phyloP scores from a whole-genome alignment of 1,284 basidiomycete species.

The Peniophora sp. region DNA sequence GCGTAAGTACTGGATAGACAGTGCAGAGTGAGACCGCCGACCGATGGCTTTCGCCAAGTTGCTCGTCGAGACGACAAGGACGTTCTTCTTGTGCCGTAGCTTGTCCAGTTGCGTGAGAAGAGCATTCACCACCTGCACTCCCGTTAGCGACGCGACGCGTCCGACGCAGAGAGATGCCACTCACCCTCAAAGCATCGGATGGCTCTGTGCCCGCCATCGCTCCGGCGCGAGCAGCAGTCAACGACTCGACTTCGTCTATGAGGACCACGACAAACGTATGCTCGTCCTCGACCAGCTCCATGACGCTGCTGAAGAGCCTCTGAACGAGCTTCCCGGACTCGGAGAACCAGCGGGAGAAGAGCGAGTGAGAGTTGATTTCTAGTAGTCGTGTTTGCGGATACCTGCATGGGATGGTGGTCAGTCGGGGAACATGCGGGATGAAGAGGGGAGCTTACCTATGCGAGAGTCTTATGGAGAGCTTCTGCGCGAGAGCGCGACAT shows the following conservation, averaged over 20 bases:
- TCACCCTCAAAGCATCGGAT: conserved; percentile 86
- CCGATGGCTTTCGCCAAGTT: conserved; percentile 94
- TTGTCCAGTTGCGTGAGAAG: conserved; percentile 96
- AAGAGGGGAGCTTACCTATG: conserved; percentile 48
- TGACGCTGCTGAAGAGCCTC: conserved; percentile 83
- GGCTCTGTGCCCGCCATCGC: conserved; percentile 93
- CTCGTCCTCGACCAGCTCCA: conserved; percentile 84
- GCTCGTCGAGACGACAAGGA: conserved; percentile 93
- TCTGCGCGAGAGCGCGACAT: conserved; percentile 92
- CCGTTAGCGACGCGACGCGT: too few relatives aligned
- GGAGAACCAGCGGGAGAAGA: conserved; percentile 97
- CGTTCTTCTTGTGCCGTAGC: conserved; percentile 87
- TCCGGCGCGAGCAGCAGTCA: conserved; percentile 91
- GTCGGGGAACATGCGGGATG: neutral
- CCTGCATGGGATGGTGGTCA: conserved; percentile 28
- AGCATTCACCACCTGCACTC: conserved; percentile 93
- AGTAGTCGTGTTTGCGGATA: conserved; percentile 84
- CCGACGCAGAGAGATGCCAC: conserved; percentile 20
- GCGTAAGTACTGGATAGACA: neutral
- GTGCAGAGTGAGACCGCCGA: conserved; percentile 24
- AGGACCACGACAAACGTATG: conserved; percentile 89
- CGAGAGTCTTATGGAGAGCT: conserved; percentile 85
- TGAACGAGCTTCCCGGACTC: conserved; percentile 99
- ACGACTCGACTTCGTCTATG: conserved; percentile 90
- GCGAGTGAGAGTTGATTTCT: conserved; percentile 96